phyloP scores from a whole-genome alignment of 2,329 filamentous ascomycete species.

The Nothophaeocryptopus gaeumannii region DNA sequence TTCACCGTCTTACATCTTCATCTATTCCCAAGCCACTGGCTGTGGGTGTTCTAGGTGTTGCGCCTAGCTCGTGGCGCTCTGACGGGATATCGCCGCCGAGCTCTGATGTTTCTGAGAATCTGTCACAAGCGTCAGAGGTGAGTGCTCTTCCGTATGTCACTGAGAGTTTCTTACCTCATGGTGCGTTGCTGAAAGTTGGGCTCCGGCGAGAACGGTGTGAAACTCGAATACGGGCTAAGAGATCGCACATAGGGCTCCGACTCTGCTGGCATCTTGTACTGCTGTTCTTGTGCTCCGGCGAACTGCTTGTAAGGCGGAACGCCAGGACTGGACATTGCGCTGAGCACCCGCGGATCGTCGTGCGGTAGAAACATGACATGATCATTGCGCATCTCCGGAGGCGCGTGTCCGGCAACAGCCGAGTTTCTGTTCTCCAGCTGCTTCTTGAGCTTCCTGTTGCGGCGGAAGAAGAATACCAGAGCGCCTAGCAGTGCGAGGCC shows the following conservation, averaged over 20 bases:
- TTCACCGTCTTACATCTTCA: neutral
- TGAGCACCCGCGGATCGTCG: neutral
- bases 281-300: neutral
- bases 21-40: neutral
- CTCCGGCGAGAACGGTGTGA: neutral
- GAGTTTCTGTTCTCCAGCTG: neutral
- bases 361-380: neutral
- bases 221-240: neutral
- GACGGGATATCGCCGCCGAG: slow-evolving; percentile 1
- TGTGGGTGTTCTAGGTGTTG: neutral
- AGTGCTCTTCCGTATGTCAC: neutral
- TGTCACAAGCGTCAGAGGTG: neutral
- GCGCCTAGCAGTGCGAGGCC: slow-evolving; percentile 34
- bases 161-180: neutral
- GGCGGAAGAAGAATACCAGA: slow-evolving; percentile 9
- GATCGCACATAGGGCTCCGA: neutral
- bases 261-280: neutral
- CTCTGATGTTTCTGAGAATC: slow-evolving; percentile 7
- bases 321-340: slow-evolving; percentile 1
- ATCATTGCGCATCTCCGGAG: neutral
- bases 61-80: slow-evolving; percentile 1
- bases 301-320: slow-evolving; percentile 2
- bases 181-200: neutral
- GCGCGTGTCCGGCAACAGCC: neutral
- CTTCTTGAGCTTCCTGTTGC: slow-evolving; percentile 2